Conservation (phyloP, 2,329 filamentous ascomycete species). For the Diaporthe sp. region DNA sequence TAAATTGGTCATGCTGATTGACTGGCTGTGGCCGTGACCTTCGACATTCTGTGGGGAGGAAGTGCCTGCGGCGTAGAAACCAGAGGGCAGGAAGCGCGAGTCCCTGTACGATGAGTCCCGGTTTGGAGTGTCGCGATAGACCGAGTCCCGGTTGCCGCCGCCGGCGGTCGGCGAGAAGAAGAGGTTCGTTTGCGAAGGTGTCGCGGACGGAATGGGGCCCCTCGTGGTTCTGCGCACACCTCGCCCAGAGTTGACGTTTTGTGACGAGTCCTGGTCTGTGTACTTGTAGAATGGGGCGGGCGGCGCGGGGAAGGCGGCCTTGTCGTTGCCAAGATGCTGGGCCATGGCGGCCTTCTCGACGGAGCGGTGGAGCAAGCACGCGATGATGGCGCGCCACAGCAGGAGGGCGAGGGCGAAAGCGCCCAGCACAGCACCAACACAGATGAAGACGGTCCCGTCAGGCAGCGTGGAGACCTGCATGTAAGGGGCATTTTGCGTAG, state of each 20-base stretch:
- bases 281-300: conserved; percentile 76
- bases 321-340: conserved; percentile 78
- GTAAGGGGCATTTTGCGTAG: conserved; percentile 87
- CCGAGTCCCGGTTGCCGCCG: conserved; percentile 55
- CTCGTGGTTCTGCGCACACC: conserved; percentile 66
- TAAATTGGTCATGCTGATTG: conserved; percentile 74
- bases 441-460: conserved; percentile 96
- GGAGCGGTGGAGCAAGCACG: conserved; percentile 91
- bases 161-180: conserved; percentile 96
- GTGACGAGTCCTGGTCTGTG: conserved; percentile 70
- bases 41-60: conserved; percentile 67
- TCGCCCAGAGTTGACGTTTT: conserved; percentile 64
- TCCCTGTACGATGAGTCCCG: conserved; percentile 67
- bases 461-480: conserved; percentile 90
- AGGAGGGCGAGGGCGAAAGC: conserved; percentile 86
- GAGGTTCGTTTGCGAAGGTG: conserved; percentile 77
- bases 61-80: conserved; percentile 86
- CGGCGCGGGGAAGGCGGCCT: conserved; percentile 73
- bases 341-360: conserved; percentile 88
- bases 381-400: conserved; percentile 88
- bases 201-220: conserved; percentile 66
- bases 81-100: conserved; percentile 88
- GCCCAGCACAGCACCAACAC: conserved; percentile 89
- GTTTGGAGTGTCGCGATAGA: conserved; percentile 32
- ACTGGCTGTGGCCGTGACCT: conserved; percentile 62